A percentile compares a stretch with the other conserved stretches of the same genome.
Evolutionary conservation across 768 basidiomycete species (phyloP).

Genomic region (Suillus cothurnatus): DNA sequence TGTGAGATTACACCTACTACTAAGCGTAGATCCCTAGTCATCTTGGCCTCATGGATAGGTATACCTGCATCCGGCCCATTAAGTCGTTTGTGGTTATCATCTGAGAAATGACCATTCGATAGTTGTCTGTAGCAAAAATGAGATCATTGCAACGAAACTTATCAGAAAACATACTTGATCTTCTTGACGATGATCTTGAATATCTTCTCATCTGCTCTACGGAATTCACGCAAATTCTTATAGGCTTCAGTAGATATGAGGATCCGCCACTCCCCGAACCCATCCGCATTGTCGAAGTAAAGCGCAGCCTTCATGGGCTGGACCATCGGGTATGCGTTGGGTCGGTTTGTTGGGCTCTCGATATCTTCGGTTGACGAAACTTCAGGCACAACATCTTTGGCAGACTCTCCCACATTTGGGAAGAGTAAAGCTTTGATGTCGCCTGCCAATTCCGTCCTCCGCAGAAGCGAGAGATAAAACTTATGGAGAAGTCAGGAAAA

Average conservation of each 20-base stretch:
- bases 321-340: slow-evolving; percentile 44
- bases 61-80: slow-evolving; percentile 46
- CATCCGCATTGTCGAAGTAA: slow-evolving; percentile 58
- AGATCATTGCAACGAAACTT: neutral
- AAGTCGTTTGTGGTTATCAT: slow-evolving; percentile 66
- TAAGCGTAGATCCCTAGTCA: slow-evolving; percentile 53
- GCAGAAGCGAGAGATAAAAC: slow-evolving; percentile 29
- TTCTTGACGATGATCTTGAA: slow-evolving; percentile 66
- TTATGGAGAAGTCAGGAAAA: slow-evolving; percentile 10
- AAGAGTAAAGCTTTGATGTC: slow-evolving; percentile 8
- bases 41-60: slow-evolving; percentile 71
- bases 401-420: slow-evolving; percentile 6
- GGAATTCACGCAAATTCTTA: slow-evolving; percentile 48
- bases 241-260: slow-evolving; percentile 55
- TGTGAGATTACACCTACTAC: slow-evolving; percentile 39
- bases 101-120: slow-evolving; percentile 69
- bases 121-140: slow-evolving; percentile 49
- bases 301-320: slow-evolving; percentile 63
- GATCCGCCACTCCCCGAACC: slow-evolving; percentile 68
- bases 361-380: slow-evolving; percentile 1
- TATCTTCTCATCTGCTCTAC: slow-evolving; percentile 44
- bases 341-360: neutral
- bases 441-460: slow-evolving; percentile 15
- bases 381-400: neutral
- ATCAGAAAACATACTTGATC: slow-evolving; percentile 50